Base-by-base conservation (phyloP, 371 early-diverging fungal species). In the Blastocladiella emersonii region DNA sequence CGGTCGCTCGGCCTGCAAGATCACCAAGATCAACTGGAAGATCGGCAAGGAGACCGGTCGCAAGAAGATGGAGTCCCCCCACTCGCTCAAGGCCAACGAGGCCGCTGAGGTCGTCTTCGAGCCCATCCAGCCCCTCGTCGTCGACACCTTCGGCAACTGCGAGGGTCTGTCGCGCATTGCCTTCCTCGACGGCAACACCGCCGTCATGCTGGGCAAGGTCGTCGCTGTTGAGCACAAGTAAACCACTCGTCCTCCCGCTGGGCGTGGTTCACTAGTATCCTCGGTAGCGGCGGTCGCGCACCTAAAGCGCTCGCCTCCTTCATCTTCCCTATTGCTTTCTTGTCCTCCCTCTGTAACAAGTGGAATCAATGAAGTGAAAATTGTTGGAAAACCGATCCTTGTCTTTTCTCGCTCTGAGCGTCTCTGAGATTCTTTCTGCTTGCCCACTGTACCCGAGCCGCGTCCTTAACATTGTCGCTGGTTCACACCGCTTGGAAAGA, bases 1-100 rank as follows among this genome's bases (percentile, higher is more conserved):
- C 72, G 96, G 93, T 71, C 96, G 92, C 82, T 91, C 88, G 83
- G 90, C 95, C 69, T 95, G 95, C 85, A 90, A 88, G 82, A 91
- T 95, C 82, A 68, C 85, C 68, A 91, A 91, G 82, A 83, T 95
- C 61, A 67, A 84, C 61, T 88, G 91, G 83, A 94, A 95, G 90
- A 89, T 94, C 68, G 96, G 93, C 81, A 89, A 92, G 77, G 92
- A 91, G 88, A 82, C 93, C 75, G 92, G 93, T 76, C 89, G 89
- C 90, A 82, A 80, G 75, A 70, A 87, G 57, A 90, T 90, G 79
- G 91, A 88, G 74, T 71, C 76, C 71, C 95, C 94, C 78, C 91
- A 92, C 84, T 91, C 89, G 76, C 81, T 93, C 81, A 92, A 93
- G 85, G 83, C 87, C 72, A 91, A 91, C 72, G 93, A 93, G 76